Percentiles rank a stretch among this genome's conserved stretches.
phyloP scores from a whole-genome alignment of 2,329 filamentous ascomycete species.

The Arthroderma sp. region DNA sequence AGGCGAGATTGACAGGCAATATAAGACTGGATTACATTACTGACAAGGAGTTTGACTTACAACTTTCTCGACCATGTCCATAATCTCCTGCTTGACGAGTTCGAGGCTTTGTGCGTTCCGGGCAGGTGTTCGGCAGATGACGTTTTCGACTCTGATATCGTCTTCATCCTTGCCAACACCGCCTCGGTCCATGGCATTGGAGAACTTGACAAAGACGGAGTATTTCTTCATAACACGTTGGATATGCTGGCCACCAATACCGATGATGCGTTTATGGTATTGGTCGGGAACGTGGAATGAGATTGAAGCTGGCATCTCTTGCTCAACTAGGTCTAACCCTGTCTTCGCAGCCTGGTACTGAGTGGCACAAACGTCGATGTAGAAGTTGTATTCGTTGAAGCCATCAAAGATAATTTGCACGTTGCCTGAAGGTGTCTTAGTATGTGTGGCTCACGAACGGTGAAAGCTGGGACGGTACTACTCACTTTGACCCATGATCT shows the following conservation, averaged over 20 bases:
- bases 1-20: conserved; percentile 2
- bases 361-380: conserved; percentile 89
- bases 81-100: conserved; percentile 94
- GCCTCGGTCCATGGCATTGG: conserved; percentile 95
- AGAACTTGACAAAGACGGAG: conserved; percentile 98
- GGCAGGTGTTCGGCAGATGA: conserved; percentile 93
- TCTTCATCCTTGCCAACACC: conserved; percentile 91
- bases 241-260: conserved; percentile 95
- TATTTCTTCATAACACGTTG: conserved; percentile 99
- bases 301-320: conserved; percentile 98
- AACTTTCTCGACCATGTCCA: conserved; percentile 97
- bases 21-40: background rate
- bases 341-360: conserved; percentile 92
- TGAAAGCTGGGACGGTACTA: conserved; percentile 7
- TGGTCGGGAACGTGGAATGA: conserved; percentile 98
- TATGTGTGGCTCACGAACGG: background rate
- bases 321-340: conserved; percentile 82
- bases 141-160: conserved; percentile 96
- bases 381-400: conserved; percentile 99
- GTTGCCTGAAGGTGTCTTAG: conserved; percentile 44
- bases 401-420: conserved; percentile 98
- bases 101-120: conserved; percentile 95
- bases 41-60: conserved; percentile 35
- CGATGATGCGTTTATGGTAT: conserved; percentile 98
- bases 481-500: conserved; percentile 96